phyloP scores from a whole-genome alignment of 805 yeast species.

The Wickerhamomyces canadensis region DNA sequence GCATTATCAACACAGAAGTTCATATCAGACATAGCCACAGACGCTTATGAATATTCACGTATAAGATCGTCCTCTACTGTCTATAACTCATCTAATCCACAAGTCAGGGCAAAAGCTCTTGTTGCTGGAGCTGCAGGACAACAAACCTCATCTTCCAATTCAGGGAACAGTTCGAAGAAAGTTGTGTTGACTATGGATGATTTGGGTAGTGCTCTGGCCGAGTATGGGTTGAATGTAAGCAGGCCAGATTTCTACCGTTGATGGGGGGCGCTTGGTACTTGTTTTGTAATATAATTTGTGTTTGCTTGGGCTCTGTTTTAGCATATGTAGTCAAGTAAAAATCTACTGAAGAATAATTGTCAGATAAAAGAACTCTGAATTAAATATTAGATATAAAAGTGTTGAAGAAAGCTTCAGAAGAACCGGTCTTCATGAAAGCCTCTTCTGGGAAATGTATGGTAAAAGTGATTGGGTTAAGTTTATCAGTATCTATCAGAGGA shows the following conservation, averaged over 20 bases:
- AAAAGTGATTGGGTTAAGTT: too few relatives aligned
- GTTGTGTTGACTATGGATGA: slow-evolving; percentile 91
- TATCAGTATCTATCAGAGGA: too few relatives aligned
- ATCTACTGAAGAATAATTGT: too few relatives aligned
- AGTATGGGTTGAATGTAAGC: slow-evolving; percentile 83
- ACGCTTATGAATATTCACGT: slow-evolving; percentile 92
- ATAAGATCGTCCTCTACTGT: slow-evolving; percentile 86
- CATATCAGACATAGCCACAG: slow-evolving; percentile 89
- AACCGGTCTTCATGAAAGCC: too few relatives aligned
- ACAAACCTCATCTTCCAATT: slow-evolving; percentile 26
- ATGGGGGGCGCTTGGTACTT: too few relatives aligned
- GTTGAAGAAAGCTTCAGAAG: too few relatives aligned
- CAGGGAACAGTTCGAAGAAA: slow-evolving; percentile 55
- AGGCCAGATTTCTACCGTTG: slow-evolving; percentile 93
- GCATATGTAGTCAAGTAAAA: too few relatives aligned
- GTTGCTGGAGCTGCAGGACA: slow-evolving; percentile 53
- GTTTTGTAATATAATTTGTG: too few relatives aligned
- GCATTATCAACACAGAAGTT: slow-evolving; percentile 97
- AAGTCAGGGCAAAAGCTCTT: slow-evolving; percentile 74
- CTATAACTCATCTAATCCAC: slow-evolving; percentile 81
- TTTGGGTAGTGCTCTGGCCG: slow-evolving; percentile 84
- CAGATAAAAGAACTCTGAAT: too few relatives aligned
- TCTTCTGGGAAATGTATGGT: too few relatives aligned
- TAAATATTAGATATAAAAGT: too few relatives aligned
- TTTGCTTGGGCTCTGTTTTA: too few relatives aligned